Conservation (phyloP, 805 yeast species). For the Wickerhamomyces ciferrii region DNA sequence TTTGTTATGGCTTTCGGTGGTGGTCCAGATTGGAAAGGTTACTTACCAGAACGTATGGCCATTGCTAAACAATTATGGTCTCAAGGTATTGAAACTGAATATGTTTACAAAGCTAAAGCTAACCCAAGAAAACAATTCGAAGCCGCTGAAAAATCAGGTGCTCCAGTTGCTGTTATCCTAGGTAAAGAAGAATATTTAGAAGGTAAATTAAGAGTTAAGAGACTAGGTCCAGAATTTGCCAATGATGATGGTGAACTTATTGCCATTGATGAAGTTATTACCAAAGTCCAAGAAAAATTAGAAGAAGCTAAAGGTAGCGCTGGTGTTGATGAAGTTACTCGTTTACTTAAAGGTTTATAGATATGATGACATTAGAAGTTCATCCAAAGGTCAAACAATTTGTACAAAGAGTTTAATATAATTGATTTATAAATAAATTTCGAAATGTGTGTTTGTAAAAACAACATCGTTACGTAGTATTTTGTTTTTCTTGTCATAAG, state of each 20-base stretch:
- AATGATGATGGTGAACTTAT: constrained; percentile 85
- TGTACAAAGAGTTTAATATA: neutral
- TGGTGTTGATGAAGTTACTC: constrained; percentile 61
- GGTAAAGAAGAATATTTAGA: constrained; percentile 87
- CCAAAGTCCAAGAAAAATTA: constrained; percentile 43
- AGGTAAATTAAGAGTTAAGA: constrained; percentile 82
- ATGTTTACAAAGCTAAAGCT: constrained; percentile 86
- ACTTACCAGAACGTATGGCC: constrained; percentile 85
- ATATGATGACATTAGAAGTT: neutral
- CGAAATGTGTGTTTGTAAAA: neutral
- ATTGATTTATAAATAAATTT: neutral
- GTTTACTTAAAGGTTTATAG: constrained; percentile 53
- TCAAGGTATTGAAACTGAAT: constrained; percentile 87
- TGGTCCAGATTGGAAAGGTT: constrained; percentile 94
- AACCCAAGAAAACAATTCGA: constrained; percentile 96
- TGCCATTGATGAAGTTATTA: constrained; percentile 53
- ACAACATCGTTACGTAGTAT: neutral
- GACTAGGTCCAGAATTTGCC: constrained; percentile 81
- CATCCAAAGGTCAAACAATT: neutral
- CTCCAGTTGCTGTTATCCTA: constrained; percentile 83
- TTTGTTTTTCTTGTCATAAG: neutral
- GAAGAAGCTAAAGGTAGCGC: constrained; percentile 40
- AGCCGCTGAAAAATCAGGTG: constrained; percentile 93
- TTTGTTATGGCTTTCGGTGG: constrained; percentile 98
- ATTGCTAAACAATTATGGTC: constrained; percentile 82